Conservation (phyloP, 148 eudicot genomes). For the Rhododendron simsii region DNA sequence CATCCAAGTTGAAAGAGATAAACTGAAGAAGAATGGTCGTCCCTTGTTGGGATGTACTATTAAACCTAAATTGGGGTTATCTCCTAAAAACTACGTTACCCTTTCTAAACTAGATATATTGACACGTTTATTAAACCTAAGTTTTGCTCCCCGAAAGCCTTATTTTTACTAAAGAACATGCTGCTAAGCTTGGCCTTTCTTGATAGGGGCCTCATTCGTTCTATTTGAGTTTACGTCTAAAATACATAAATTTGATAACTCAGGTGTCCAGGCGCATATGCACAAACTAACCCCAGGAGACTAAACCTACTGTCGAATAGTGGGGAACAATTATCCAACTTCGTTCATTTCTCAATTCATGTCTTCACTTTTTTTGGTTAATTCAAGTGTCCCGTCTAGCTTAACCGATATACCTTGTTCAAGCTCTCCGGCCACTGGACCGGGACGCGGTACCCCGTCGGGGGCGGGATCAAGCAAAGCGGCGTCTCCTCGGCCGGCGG, state of each 20-base stretch:
- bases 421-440: constrained; percentile 88
- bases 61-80: background rate
- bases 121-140: background rate
- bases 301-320: background rate
- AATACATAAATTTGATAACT: background rate
- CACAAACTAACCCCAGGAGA: background rate
- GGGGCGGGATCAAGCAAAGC: constrained; percentile 78
- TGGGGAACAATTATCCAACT: background rate
- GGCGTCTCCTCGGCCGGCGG: constrained; percentile 52
- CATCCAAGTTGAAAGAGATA: background rate
- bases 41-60: background rate
- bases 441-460: constrained; percentile 57
- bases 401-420: constrained; percentile 52
- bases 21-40: background rate
- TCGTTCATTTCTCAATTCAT: background rate
- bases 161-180: background rate
- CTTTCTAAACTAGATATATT: background rate
- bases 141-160: background rate
- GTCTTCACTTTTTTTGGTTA: background rate
- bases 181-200: background rate
- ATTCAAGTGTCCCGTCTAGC: background rate
- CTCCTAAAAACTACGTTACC: background rate
- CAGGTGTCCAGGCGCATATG: background rate
- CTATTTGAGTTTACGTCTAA: background rate
- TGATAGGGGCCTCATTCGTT: background rate